Percentiles rank a stretch among this genome's conserved stretches.
phyloP scores from a whole-genome alignment of 148 eudicot species.

The Chenopodium suecicum region DNA sequence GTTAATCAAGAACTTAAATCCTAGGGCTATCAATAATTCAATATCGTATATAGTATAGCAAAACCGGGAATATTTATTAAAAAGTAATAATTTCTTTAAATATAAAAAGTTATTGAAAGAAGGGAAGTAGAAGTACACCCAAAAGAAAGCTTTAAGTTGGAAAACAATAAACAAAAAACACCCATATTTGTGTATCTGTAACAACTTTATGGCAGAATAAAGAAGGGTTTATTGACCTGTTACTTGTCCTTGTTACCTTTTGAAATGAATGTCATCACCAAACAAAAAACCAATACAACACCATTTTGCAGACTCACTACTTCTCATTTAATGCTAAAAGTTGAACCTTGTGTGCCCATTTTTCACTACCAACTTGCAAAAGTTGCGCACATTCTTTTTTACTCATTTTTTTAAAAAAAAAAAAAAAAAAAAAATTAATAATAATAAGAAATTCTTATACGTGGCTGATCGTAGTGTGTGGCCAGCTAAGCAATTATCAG shows the following conservation, averaged over 20 bases:
- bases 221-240: not conserved
- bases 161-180: conserved; percentile 18
- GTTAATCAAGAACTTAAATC: too few species aligned
- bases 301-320: not conserved
- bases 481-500: too few species aligned
- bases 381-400: not conserved
- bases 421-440: too few species aligned
- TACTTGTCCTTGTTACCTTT: not conserved
- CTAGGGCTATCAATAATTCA: too few species aligned
- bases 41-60: too few species aligned
- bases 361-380: not conserved
- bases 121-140: not conserved
- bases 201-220: not conserved
- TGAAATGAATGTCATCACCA: not conserved
- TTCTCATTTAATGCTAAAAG: conserved; percentile 6
- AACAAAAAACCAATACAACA: not conserved
- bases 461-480: too few species aligned
- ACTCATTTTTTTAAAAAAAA: too few species aligned
- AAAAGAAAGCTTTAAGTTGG: too few species aligned
- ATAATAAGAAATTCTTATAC: too few species aligned
- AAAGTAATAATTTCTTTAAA: too few species aligned
- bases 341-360: not conserved
- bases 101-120: not conserved
- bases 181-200: not conserved
- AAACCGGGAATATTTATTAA: too few species aligned